phyloP scores from a whole-genome alignment of 2,329 filamentous ascomycete genomes.

The Claviceps sp. region DNA sequence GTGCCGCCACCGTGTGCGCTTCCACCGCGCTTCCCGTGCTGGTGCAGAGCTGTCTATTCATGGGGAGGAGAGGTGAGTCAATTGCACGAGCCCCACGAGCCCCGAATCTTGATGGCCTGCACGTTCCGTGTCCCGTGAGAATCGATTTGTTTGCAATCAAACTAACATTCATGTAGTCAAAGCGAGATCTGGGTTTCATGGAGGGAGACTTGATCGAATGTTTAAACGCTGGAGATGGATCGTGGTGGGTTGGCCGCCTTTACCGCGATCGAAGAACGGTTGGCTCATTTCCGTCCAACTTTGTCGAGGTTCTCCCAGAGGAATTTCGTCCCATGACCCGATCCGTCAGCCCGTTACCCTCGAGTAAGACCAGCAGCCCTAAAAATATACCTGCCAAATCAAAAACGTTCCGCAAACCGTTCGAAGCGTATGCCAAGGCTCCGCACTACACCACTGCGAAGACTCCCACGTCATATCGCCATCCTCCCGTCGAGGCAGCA shows the following conservation, averaged over 20 bases:
- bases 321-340: slow-evolving; percentile 65
- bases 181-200: slow-evolving; percentile 89
- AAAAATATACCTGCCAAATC: slow-evolving; percentile 44
- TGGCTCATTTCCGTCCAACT: slow-evolving; percentile 92
- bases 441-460: slow-evolving; percentile 53
- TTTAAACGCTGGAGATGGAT: slow-evolving; percentile 91
- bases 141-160: not conserved
- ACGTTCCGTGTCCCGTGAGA: too few species aligned
- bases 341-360: slow-evolving; percentile 46
- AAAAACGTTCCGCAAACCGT: slow-evolving; percentile 52
- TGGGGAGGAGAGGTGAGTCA: slow-evolving; percentile 69
- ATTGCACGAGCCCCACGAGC: not conserved
- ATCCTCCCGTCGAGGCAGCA: slow-evolving; percentile 22
- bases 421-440: slow-evolving; percentile 53
- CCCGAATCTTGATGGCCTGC: not conserved
- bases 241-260: slow-evolving; percentile 94
- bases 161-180: slow-evolving; percentile 40
- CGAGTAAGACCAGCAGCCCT: slow-evolving; percentile 39
- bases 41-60: slow-evolving; percentile 82
- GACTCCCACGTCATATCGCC: slow-evolving; percentile 42
- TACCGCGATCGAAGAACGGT: slow-evolving; percentile 82
- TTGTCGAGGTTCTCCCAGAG: slow-evolving; percentile 79
- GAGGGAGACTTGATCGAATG: slow-evolving; percentile 98
- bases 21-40: slow-evolving; percentile 74
- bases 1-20: slow-evolving; percentile 44